Evolutionary conservation across 2,329 filamentous ascomycete species (phyloP).

Genomic region (Colletotrichum incanum): DNA sequence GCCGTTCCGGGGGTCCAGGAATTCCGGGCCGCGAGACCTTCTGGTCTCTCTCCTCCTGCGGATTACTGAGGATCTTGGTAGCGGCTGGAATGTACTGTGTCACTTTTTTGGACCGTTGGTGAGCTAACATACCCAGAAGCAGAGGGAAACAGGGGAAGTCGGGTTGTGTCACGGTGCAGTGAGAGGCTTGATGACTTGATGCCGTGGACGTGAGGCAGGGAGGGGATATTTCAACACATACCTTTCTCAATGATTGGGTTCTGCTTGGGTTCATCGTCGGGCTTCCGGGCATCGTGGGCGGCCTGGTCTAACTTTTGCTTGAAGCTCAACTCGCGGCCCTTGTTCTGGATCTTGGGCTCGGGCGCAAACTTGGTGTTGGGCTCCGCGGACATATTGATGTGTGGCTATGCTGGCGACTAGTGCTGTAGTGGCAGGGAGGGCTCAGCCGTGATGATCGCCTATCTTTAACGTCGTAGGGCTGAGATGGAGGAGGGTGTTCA

Average conservation of each 20-base stretch:
- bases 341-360: conserved; percentile 35
- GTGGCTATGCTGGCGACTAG: conserved; percentile 1
- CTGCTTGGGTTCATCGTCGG: conserved; percentile 46
- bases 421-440: not conserved
- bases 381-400: conserved; percentile 29
- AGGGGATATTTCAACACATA: conserved; percentile 43
- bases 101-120: conserved; percentile 50
- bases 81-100: conserved; percentile 61
- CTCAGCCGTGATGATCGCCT: conserved; percentile 7
- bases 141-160: conserved; percentile 2
- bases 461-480: conserved; percentile 21
- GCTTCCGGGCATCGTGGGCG: conserved; percentile 54
- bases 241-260: conserved; percentile 62
- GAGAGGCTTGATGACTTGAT: not conserved
- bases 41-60: conserved; percentile 48
- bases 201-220: not conserved
- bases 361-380: conserved; percentile 36
- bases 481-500: not conserved
- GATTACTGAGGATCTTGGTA: conserved; percentile 58
- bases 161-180: not conserved
- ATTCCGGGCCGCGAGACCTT: conserved; percentile 47
- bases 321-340: conserved; percentile 51
- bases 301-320: conserved; percentile 63
- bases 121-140: conserved; percentile 22
- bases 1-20: conserved; percentile 60